phyloP scores from a whole-genome alignment of 108 stramenopile genomes.

The Conticribra guillardii region DNA sequence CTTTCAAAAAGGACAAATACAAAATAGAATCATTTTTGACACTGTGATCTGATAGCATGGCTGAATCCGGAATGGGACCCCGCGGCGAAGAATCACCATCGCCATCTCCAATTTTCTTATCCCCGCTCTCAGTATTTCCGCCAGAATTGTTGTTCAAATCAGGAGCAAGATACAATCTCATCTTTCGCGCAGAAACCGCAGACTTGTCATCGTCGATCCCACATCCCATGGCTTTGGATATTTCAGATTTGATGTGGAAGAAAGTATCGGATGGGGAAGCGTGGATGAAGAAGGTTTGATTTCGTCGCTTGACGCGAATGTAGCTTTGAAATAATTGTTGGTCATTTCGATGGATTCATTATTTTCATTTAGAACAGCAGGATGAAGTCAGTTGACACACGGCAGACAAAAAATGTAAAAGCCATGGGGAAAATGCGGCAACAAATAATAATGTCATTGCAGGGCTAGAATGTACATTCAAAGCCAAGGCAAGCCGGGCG shows the following conservation, averaged over 20 bases:
- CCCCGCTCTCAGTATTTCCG: background rate
- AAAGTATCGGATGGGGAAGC: slow-evolving; percentile 55
- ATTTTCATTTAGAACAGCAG: background rate
- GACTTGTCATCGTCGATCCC: slow-evolving; percentile 27
- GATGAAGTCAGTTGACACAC: no score
- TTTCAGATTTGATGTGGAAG: slow-evolving; percentile 57
- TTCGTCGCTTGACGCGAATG: slow-evolving; percentile 61
- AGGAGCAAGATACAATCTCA: slow-evolving; percentile 42
- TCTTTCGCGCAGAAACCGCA: slow-evolving; percentile 28
- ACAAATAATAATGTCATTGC: no score
- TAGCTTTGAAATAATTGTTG: slow-evolving; percentile 26
- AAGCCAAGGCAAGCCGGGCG: no score
- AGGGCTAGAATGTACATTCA: no score
- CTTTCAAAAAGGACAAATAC: slow-evolving; percentile 49
- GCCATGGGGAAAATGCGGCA: no score
- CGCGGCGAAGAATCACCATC: slow-evolving; percentile 2
- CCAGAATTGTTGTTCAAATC: slow-evolving; percentile 23
- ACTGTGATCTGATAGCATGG: slow-evolving; percentile 33
- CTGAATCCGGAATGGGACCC: slow-evolving; percentile 34
- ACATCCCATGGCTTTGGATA: slow-evolving; percentile 45
- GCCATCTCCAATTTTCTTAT: slow-evolving; percentile 9
- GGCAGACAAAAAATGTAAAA: no score
- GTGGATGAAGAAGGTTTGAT: slow-evolving; percentile 71
- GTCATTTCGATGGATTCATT: slow-evolving; percentile 2
- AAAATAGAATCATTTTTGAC: slow-evolving; percentile 60